Evolutionary conservation across 345 rosid genomes (phyloP), one percentile per base, ranked within the genome.

Genomic region (Punica granatum): DNA sequence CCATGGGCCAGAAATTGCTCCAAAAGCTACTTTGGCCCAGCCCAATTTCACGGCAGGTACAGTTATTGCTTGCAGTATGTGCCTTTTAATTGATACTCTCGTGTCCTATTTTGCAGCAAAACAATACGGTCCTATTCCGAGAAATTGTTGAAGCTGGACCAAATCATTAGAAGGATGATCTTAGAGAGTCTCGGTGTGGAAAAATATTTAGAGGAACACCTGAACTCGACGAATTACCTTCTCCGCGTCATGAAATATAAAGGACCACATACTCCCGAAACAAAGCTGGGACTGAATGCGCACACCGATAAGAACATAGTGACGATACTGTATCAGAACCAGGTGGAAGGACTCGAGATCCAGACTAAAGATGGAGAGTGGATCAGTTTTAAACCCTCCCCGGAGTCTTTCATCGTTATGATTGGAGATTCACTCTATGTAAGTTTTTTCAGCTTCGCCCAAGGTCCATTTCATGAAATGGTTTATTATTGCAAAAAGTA

Each of bases 261-360:
- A 74, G 89, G 78, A 21, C 86, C 88, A 30, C 72, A 80, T 7
- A 80, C 88, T 28, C 66, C 70, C 31, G 88, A 85, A 30, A 80
- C 78, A 0, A 73, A 81, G 69, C 7, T 85, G n/a, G 92, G 89
- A 2, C 65, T 83, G 21, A 64, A 53, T 6, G 58, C 77, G 36
- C 92, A 85, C 60, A 83, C 88, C 0, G 88, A 87, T 69, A 87
- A 83, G 68, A 87, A 83, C 76, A 69, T 87, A 0, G 79, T 87
- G 32, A 87, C 92, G 37, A 81, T 87, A 53, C 78, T 87, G 68
- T 71, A 76, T 65, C 92, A 85, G 60, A 87, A 87, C 69, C 78
- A 87, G 61, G 88, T 87, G 12, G 86, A 81, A 0, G 90, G 92
- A 9, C 72, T 85, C 2, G 80, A 80, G 33, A 70, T 87, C 2